Base-by-base conservation (phyloP, 176 grass and related monocot species). In the Dactylis glomerata region DNA sequence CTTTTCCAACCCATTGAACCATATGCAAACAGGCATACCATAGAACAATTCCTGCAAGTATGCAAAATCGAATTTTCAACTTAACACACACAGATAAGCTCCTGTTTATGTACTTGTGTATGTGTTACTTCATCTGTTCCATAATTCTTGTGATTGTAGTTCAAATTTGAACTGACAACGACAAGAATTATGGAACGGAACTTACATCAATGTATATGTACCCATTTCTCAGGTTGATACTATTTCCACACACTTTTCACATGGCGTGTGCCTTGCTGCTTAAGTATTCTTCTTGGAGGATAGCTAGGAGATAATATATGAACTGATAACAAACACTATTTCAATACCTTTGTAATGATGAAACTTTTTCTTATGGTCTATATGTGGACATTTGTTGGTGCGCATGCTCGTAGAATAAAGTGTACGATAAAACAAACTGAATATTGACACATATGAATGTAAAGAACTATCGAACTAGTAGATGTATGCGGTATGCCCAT, bases 191-290 rank as follows among this genome's bases (percentile, higher is more conserved):
- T n/a, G n/a, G n/a, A n/a, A n/a, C n/a, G n/a, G n/a, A n/a, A n/a
- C n/a, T n/a, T n/a, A n/a, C n/a, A 68, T 66, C 38, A 30, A 12
- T 0, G 1, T 51, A 38, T 31, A 30, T 52, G 0, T 70, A 26
- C 20, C 62, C 62, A 34, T 77, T 90, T 77, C 13, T 59, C 42
- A 37, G 52, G 15, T 27, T 72, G 41, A 22, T 64, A 42, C 38
- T 71, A 71, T 44, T 44, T 26, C 52, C 32, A 68, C 7, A 27
- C 13, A 73, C 7, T 46, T 46, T 46, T 27, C 44, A 37, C 54
- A 33, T 79, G 40, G 34, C 44, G 54, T 84, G 10, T 24, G 49
- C 36, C 61, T 83, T 83, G 40, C 32, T 88, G 51, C 64, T 71
- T 83, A 33, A 19, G 13, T 78, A 37, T 41, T 49, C 57, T 38